phyloP scores from a whole-genome alignment of 2,329 filamentous ascomycete species.

The Neonectria coccinea region DNA sequence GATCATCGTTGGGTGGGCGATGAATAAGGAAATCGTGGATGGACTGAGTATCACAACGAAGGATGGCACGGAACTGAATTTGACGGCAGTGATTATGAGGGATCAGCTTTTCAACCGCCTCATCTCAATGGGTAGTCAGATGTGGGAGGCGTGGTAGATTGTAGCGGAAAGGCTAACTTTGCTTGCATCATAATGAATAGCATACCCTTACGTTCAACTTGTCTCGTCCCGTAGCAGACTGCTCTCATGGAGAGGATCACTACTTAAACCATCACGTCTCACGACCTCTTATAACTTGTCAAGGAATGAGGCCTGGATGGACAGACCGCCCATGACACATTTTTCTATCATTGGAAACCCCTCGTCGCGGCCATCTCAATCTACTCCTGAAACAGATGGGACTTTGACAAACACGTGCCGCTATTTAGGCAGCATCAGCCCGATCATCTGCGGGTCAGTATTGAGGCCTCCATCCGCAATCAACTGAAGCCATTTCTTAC shows the following conservation, averaged over 20 bases:
- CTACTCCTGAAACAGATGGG: too few relatives aligned
- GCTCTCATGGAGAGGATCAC: too few relatives aligned
- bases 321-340: too few relatives aligned
- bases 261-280: too few relatives aligned
- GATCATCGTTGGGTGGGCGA: slow-evolving; percentile 82
- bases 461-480: background rate
- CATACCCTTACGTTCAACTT: too few relatives aligned
- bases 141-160: slow-evolving; percentile 81
- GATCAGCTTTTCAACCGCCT: slow-evolving; percentile 87
- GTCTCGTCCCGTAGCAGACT: too few relatives aligned
- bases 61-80: slow-evolving; percentile 64
- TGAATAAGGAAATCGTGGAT: slow-evolving; percentile 79
- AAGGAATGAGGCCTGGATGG: too few relatives aligned
- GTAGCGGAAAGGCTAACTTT: background rate
- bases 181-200: background rate
- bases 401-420: too few relatives aligned
- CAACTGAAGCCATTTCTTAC: too few relatives aligned
- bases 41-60: slow-evolving; percentile 75
- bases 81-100: slow-evolving; percentile 78
- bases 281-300: too few relatives aligned
- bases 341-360: too few relatives aligned
- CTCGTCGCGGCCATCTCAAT: too few relatives aligned
- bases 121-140: slow-evolving; percentile 80
- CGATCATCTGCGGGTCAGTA: background rate
- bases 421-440: background rate